These are phyloP conservation scores for Suhomyces wounanorum DNA, from an alignment of 1,139 yeast genomes.

Conservation along the genomic window DNA sequence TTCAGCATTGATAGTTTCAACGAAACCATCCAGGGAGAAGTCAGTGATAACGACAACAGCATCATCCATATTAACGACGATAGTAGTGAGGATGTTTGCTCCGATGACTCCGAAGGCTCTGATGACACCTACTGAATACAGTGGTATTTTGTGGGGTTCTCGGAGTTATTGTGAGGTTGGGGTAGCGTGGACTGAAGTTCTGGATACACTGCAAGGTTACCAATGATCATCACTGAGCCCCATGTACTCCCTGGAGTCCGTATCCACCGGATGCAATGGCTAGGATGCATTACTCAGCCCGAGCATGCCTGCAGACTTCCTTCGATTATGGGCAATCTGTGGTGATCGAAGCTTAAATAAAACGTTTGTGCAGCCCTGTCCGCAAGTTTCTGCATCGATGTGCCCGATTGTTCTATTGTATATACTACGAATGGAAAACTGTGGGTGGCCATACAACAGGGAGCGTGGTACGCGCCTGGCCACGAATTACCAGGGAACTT, in stretches of 20 bases:
- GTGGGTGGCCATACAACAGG: neutral
- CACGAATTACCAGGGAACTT: neutral
- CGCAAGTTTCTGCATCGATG: neutral
- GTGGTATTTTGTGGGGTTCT: neutral
- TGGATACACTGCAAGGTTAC: neutral
- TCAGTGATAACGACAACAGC: constrained; percentile 5
- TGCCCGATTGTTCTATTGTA: neutral
- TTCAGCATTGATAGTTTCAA: constrained; percentile 9
- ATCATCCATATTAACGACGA: constrained; percentile 2
- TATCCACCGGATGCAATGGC: neutral
- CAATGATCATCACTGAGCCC: neutral
- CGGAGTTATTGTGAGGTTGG: neutral
- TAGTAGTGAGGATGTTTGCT: constrained; percentile 1
- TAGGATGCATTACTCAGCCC: neutral
- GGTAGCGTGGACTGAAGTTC: neutral
- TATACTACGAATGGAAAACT: neutral
- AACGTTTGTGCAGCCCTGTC: neutral
- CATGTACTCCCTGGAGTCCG: neutral
- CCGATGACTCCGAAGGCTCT: constrained; percentile 2
- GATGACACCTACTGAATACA: constrained; percentile 6
- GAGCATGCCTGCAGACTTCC: neutral
- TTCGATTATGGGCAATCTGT: neutral
- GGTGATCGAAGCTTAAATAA: neutral
- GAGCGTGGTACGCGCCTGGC: neutral
- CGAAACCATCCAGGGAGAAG: constrained; percentile 11